Evolutionary conservation across 768 basidiomycete genomes (phyloP).

Genomic region (Rhodosporidiobolus sp.): DNA sequence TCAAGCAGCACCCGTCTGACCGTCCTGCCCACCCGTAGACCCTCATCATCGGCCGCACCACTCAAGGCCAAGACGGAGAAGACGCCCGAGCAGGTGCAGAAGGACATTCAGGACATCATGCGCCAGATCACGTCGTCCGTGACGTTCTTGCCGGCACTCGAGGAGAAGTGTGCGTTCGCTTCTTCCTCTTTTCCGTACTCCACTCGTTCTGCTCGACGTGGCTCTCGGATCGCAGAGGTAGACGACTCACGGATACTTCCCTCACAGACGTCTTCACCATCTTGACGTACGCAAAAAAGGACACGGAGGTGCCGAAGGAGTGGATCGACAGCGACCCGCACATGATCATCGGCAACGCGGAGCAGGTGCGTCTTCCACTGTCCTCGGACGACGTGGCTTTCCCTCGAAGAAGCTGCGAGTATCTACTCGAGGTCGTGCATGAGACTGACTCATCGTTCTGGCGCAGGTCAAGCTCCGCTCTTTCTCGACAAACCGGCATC

Average conservation of each 20-base stretch:
- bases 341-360: constrained; percentile 54
- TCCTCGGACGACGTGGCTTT: constrained; percentile 57
- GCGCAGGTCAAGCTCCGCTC: constrained; percentile 76
- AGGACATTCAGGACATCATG: constrained; percentile 93
- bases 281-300: constrained; percentile 87
- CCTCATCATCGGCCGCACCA: neutral
- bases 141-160: constrained; percentile 91
- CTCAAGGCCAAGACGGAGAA: constrained; percentile 48
- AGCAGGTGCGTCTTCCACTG: constrained; percentile 69
- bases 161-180: constrained; percentile 62
- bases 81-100: constrained; percentile 73
- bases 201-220: neutral
- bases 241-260: neutral
- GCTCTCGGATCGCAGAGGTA: too few relatives aligned
- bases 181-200: neutral
- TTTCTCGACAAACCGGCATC: constrained; percentile 97
- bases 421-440: too few relatives aligned
- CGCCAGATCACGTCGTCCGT: constrained; percentile 98
- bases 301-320: constrained; percentile 87
- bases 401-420: neutral
- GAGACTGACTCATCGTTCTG: constrained; percentile 4
- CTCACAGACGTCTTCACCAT: constrained; percentile 80
- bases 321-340: constrained; percentile 76
- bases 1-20: too few relatives aligned
- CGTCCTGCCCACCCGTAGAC: neutral